Evolutionary conservation across 2,329 filamentous ascomycete species (phyloP), one percentile per base, ranked within the genome.

Genomic region (Verticillium nubilum): DNA sequence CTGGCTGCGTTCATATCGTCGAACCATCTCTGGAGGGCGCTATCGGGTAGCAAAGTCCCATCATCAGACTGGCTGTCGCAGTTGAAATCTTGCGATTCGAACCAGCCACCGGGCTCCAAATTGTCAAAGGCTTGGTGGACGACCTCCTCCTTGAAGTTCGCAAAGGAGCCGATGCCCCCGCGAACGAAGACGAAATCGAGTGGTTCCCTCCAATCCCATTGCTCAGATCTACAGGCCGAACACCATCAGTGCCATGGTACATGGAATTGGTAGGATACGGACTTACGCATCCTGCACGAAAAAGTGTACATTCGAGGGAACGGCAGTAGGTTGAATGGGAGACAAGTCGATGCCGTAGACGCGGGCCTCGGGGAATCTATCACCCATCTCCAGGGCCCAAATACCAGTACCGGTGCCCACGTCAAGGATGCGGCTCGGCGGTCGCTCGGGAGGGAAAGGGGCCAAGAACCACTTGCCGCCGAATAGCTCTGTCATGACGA

Each of bases 261-360:
- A 57, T 28, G 64, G 60, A n/a, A 47, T 59, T 27, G 25, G 23
- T 1, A 5, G 28, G 15, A 5, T 9, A 10, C 12, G 74, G 71
- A 73, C 74, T 35, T 54, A 7, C 56, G 35, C 56, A 66, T 92
- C 89, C 67, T 92, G 88, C 53, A 93, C 81, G 61, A 86, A 85
- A 64, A 93, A 93, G 62, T 86, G 83, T 15, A 92, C 87, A 63
- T 93, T 93, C 19, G 83, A 81, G 0, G 90, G 89, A 1, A 91
- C 86, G 54, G 82, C 77, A 4, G 75, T 74, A 2, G 87, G 86
- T 67, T 90, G 87, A 27, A 89, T 86, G 1, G 87, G 86, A 1
- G 86, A 89, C 5, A 90, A 76, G 66, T 90, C 87, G 9, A 84
- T 88, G 31, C 86, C 87, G 55, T 81, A 79, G 29, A 90, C 78